A percentile compares a stretch with the other conserved stretches of the same genome.
These are phyloP conservation scores for Calophaca sinica DNA, from an alignment of 306 rosid species.

Conservation along the genomic window DNA sequence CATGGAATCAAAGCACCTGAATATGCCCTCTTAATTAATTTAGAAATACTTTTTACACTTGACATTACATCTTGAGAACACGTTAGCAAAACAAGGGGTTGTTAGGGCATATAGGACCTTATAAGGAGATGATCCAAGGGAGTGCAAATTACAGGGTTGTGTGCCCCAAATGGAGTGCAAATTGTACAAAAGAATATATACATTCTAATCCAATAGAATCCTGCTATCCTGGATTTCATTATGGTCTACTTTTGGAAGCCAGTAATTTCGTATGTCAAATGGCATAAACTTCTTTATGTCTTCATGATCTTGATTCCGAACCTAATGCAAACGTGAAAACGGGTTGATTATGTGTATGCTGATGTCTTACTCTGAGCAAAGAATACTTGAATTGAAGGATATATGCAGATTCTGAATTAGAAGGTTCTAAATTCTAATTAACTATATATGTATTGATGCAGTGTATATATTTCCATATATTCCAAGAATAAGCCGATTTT, in stretches of 20 bases:
- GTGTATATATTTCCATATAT: slow-evolving; percentile 26
- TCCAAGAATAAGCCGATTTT: slow-evolving; percentile 9
- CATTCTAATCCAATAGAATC: slow-evolving; percentile 21
- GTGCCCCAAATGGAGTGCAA: slow-evolving; percentile 48
- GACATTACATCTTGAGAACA: neutral
- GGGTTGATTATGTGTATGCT: slow-evolving; percentile 32
- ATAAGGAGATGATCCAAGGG: slow-evolving; percentile 3
- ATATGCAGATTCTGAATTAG: slow-evolving; percentile 15
- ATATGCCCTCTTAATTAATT: neutral
- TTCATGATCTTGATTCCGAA: slow-evolving; percentile 14
- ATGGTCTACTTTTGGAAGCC: slow-evolving; percentile 15
- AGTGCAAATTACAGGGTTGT: slow-evolving; percentile 19
- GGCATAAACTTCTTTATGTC: slow-evolving; percentile 37
- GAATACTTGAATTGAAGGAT: slow-evolving; percentile 11
- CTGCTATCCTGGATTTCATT: slow-evolving; percentile 20
- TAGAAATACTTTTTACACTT: slow-evolving; percentile 8
- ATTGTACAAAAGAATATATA: slow-evolving; percentile 34
- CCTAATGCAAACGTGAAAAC: slow-evolving; percentile 22
- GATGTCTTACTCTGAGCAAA: neutral
- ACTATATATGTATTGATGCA: neutral
- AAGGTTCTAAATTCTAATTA: slow-evolving; percentile 4
- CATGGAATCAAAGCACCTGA: too few species aligned
- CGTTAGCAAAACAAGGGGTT: slow-evolving; percentile 23
- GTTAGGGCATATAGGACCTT: slow-evolving; percentile 18
- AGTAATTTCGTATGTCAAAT: slow-evolving; percentile 31